Conservation (phyloP, 139 green algal genomes). For the Desmodesmus armatus region DNA sequence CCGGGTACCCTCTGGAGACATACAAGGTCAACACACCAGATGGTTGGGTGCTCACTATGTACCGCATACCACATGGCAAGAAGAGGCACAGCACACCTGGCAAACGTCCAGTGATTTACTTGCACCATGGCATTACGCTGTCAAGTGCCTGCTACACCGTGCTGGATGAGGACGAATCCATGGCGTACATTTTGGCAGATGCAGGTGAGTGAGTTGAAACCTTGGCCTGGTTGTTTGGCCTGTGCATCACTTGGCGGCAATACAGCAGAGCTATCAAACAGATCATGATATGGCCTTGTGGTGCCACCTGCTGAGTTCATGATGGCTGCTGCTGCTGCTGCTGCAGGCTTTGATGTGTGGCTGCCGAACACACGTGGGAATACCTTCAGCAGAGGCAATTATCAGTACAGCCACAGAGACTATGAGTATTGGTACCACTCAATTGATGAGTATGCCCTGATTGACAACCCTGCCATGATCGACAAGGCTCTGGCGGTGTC, state of each 20-base stretch:
- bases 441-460: constrained; percentile 63
- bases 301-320: background rate
- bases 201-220: constrained; percentile 52
- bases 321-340: background rate
- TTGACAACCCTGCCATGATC: constrained; percentile 77
- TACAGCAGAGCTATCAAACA: no score
- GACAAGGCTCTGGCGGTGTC: constrained; percentile 66
- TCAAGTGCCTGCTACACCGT: constrained; percentile 75
- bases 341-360: constrained; percentile 76
- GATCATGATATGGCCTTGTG: background rate
- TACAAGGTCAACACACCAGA: constrained; percentile 66
- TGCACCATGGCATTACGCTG: constrained; percentile 87
- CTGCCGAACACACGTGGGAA: constrained; percentile 72
- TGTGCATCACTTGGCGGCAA: no score
- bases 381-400: constrained; percentile 53
- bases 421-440: constrained; percentile 42
- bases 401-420: constrained; percentile 10
- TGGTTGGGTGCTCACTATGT: constrained; percentile 69
- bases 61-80: constrained; percentile 59
- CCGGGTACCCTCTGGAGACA: constrained; percentile 72
- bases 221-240: constrained; percentile 64
- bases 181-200: constrained; percentile 89
- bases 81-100: constrained; percentile 5
- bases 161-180: constrained; percentile 68
- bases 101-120: constrained; percentile 68